Evolutionary conservation across 176 grass and related monocot species (phyloP), one percentile per base, ranked within the genome.

Genomic region (Triticum turgidum): DNA sequence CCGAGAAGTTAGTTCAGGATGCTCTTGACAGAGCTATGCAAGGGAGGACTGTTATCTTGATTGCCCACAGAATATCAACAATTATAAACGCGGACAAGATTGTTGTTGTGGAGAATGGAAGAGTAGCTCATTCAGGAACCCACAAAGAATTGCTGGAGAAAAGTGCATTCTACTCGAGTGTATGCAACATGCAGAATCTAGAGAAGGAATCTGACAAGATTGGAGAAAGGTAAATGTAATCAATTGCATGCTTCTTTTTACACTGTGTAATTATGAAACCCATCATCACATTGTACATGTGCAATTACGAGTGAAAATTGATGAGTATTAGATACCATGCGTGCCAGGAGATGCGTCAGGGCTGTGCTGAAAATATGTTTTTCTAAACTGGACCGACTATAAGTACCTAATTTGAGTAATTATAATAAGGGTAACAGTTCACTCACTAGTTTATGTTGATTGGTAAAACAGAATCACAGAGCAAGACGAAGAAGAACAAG

Each of bases 31-130:
- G 58, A 80, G 87, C 82, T 47, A 91, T 94, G 89, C 81, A 74
- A 32, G 89, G 92, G 39, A 89, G 87, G 58, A 94, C 92, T 30
- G 92, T 91, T 29, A 94, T 94, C 70, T 69, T 91, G 45, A 85
- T 91, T 56, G 92, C 92, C 59, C 92, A 94, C 73, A 82, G 92
- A 69, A 87, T 89, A 69, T 91, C 92, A 54, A 94, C 92, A 54
- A 77, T 94, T 41, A 56, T 82, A 62, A 87, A 87, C 32, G 79
- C 89, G 45, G 65, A 94, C 58, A 94, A 61, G 35, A 94, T 94
- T 56, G 89, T 89, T 64, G 85, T 85, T 37, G 73, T 94, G 13
- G 92, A 94, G 61, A 82, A 91, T 76, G 92, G 92, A 75, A 81
- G 47, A 76, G 87, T 91, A 25, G 82, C 84, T 38, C 87, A 94